Evolutionary conservation across 2,329 filamentous ascomycete genomes (phyloP).

Genomic region (Grosmannia serpens): DNA sequence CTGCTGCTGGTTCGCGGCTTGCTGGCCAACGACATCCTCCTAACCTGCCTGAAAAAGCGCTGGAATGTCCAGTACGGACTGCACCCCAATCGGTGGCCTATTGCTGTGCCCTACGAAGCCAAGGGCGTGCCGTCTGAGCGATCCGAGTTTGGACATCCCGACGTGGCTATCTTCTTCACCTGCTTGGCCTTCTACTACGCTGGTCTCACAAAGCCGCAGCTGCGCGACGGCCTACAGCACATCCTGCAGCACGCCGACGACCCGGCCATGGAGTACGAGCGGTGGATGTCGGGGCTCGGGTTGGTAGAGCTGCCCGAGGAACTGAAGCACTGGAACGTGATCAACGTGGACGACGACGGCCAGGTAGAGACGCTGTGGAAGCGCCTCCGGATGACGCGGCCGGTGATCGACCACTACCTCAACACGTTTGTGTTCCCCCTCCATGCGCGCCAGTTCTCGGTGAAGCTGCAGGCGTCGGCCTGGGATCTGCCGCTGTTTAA

Average conservation of each 20-base stretch:
- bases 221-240: slow-evolving; percentile 35
- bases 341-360: slow-evolving; percentile 46
- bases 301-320: slow-evolving; percentile 26
- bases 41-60: slow-evolving; percentile 47
- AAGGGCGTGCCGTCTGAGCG: slow-evolving; percentile 52
- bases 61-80: slow-evolving; percentile 58
- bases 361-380: slow-evolving; percentile 40
- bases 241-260: slow-evolving; percentile 42
- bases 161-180: slow-evolving; percentile 54
- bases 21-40: slow-evolving; percentile 45
- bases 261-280: slow-evolving; percentile 42
- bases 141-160: slow-evolving; percentile 56
- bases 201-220: slow-evolving; percentile 37
- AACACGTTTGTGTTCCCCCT: slow-evolving; percentile 53
- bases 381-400: slow-evolving; percentile 33
- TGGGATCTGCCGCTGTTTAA: slow-evolving; percentile 52
- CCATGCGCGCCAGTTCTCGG: slow-evolving; percentile 52
- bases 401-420: slow-evolving; percentile 47
- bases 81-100: slow-evolving; percentile 39
- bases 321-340: slow-evolving; percentile 38
- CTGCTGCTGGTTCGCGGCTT: slow-evolving; percentile 53
- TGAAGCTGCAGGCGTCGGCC: slow-evolving; percentile 52
- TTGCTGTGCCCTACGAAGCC: slow-evolving; percentile 56
- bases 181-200: slow-evolving; percentile 57
- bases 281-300: slow-evolving; percentile 27